Evolutionary conservation across 2,329 filamentous ascomycete genomes (phyloP), one percentile per base, ranked within the genome.

Genomic region (Metarhizium guizhouense): DNA sequence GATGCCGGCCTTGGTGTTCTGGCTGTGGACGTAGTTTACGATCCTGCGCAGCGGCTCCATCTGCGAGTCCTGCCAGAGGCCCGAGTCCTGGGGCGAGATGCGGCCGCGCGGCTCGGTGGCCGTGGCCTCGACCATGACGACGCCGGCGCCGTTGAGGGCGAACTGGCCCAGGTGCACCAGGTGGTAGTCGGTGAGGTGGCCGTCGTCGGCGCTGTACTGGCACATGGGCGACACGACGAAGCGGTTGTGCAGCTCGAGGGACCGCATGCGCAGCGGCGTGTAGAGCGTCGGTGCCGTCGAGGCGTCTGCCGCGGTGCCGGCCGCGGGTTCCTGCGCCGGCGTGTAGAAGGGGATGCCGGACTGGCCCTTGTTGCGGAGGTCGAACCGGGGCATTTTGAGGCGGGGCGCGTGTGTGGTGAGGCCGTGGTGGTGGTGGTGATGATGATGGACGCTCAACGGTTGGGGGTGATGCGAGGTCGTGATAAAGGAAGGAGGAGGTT

Each of bases 31-130:
- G 59, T 91, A 95, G 58, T 95, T 88, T 40, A 85, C 82, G 49
- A 93, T 80, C 57, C 81, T 80, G 66, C 79, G 81, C 56, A 95
- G 73, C 0, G 85, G 84, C 59, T 80, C 85, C 58, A 92, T 86
- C 69, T 96, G 92, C 38, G 80, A 83, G 68, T 96, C 92, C 59
- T 87, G 78, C 92, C 91, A 96, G 7, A 96, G 73, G 0, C 92
- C 90, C 13, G 76, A 73, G 67, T 93, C 88, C 68, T 92, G 78
- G 1, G 90, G 90, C 0, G 88, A 87, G 74, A 95, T 95, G 55
- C 92, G 82, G 32, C 91, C 91, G 62, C 92, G 84, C 6, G 88
- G 72, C 10, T 82, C 76, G 0, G 95, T 87, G 36, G 84, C 77
- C 0, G 88, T 91, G 30, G 91, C 90, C 73, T 96, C 92, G 56